Percentiles rank a stretch among this genome's conserved stretches.
phyloP scores from a whole-genome alignment of 2,329 filamentous ascomycete genomes.

The Trichoderma lentiforme region DNA sequence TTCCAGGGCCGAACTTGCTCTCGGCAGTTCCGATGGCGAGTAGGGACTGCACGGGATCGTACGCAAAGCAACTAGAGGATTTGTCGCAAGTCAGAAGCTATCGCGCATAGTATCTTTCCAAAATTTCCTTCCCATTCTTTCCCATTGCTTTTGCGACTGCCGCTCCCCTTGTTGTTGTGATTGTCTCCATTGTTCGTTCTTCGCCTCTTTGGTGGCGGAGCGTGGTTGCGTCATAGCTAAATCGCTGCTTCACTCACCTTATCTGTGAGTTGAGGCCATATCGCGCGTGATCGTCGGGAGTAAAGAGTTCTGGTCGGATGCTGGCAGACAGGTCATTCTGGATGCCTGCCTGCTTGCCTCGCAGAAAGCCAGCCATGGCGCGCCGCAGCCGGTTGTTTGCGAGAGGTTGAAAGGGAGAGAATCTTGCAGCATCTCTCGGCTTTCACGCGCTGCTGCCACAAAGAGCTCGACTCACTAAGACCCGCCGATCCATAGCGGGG shows the following conservation, averaged over 20 bases:
- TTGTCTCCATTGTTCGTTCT: neutral
- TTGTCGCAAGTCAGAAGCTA: conserved; percentile 21
- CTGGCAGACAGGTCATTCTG: conserved; percentile 85
- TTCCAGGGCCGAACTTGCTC: conserved; percentile 78
- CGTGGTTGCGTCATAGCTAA: conserved; percentile 21
- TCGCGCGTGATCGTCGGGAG: conserved; percentile 76
- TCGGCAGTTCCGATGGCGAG: conserved; percentile 88
- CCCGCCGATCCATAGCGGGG: neutral
- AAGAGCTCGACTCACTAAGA: neutral
- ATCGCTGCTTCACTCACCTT: conserved; percentile 42
- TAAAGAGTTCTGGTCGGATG: conserved; percentile 73
- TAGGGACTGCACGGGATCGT: conserved; percentile 90
- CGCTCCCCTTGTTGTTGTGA: neutral
- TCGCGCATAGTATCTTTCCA: neutral
- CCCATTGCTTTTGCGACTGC: neutral
- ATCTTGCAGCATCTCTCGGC: neutral
- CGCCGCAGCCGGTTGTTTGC: neutral
- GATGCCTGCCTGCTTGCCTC: conserved; percentile 90
- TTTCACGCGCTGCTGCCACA: neutral
- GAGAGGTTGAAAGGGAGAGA: neutral
- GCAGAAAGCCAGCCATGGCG: conserved; percentile 78
- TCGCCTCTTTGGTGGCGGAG: conserved; percentile 5
- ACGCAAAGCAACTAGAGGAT: conserved; percentile 67
- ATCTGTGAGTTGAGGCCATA: conserved; percentile 79
- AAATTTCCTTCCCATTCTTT: neutral